Base-by-base conservation (phyloP, 2,329 filamentous ascomycete species). In the Diaporthe australafricana region DNA sequence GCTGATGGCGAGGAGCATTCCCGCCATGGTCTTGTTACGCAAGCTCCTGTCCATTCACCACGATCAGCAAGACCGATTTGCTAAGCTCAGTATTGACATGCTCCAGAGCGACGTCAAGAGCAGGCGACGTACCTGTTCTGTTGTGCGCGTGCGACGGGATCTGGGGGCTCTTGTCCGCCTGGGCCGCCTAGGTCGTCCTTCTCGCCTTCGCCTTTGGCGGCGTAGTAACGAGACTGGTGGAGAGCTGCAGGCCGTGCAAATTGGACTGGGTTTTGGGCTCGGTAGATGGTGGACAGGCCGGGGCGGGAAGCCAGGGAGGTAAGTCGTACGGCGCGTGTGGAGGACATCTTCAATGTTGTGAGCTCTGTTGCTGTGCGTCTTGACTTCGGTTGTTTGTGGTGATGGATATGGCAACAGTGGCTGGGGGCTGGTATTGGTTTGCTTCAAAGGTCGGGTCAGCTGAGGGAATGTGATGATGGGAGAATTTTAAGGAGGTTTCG, bases 121-220 rank as follows among this genome's bases (percentile, higher is more conserved):
- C 6, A n/a, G 2, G 11, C 27, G 22, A 30, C 48, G 11, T 35
- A 72, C 70, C 3, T 45, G 45, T 70, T 72, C 56, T 72, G 70
- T 17, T 66, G 27, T 6, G 30, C 70, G 40, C 70, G 70, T 0
- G 70, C 66, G 22, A 30, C 22, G 6, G 70, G 66, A 25, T 72
- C 70, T 7, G 40, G 48, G 14, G 70, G 66, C 66, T 72, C 70
- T 40, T 70, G 66, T 38, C 70, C 70, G 25, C 70, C 70, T n/a
- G 70, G 70, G n/a, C 70, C 70, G 3, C 70, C 70, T 17, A 72
- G 66, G 14, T 72, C 66, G 20, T 72, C 70, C 55, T 70, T 70
- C 25, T 60, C 65, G 25, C 53, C 53, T 0, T 53, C 30, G 12
- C 63, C 53, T 27, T 63, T 72, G 42, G 67, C 22, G 22, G 67